Conservation (phyloP, 2,329 filamentous ascomycete genomes). For the Teratosphaeria nubilosa region DNA sequence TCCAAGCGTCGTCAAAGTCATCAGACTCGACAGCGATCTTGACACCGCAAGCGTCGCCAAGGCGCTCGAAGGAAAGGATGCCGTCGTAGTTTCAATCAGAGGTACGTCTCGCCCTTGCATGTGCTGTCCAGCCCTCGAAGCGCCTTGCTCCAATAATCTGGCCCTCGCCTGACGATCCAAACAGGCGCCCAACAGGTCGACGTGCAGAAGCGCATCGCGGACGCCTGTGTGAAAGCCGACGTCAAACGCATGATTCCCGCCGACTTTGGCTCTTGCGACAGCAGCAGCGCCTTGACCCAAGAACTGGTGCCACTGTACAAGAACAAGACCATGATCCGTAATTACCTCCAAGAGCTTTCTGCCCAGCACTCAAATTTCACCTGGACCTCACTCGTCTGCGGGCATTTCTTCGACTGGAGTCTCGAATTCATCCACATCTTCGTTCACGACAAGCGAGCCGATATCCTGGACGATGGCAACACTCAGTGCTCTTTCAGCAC, state of each 20-base stretch:
- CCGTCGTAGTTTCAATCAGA: conserved; percentile 41
- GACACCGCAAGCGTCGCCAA: conserved; percentile 38
- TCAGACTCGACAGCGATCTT: conserved; percentile 38
- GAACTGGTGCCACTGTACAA: conserved; percentile 42
- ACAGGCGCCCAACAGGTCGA: conserved; percentile 20
- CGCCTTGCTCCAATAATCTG: not conserved
- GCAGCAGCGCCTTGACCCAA: conserved; percentile 25
- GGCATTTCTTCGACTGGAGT: conserved; percentile 54
- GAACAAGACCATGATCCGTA: conserved; percentile 39
- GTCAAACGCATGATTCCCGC: conserved; percentile 53
- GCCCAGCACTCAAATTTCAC: conserved; percentile 34
- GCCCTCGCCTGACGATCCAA: not conserved
- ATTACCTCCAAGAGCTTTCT: conserved; percentile 40
- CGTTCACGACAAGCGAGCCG: conserved; percentile 38
- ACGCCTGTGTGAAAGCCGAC: conserved; percentile 49
- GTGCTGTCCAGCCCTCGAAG: too few species aligned
- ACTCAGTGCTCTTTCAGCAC: conserved; percentile 43
- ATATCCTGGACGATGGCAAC: conserved; percentile 48
- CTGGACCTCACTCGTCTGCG: conserved; percentile 51
- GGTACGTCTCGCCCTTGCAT: conserved; percentile 11
- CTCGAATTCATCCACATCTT: conserved; percentile 47
- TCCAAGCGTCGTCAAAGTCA: conserved; percentile 32
- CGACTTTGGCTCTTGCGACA: conserved; percentile 44
- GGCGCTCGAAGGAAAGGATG: conserved; percentile 48
- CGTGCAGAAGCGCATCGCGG: conserved; percentile 43